These are phyloP conservation scores for Chrysopogon serrulatus DNA, from an alignment of 176 grass and related monocot genomes.

Conservation along the genomic window DNA sequence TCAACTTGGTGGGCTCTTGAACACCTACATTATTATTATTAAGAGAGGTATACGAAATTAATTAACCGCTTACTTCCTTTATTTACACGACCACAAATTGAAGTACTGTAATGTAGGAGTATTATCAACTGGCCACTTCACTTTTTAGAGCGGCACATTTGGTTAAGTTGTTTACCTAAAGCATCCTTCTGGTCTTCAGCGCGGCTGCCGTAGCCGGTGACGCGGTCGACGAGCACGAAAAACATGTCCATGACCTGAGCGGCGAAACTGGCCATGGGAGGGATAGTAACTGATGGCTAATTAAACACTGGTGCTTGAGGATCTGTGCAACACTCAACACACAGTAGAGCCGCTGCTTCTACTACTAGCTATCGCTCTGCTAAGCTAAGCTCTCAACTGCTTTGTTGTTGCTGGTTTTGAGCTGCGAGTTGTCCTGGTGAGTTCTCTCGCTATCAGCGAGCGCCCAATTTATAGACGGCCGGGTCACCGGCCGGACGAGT, in stretches of 20 bases:
- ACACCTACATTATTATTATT: neutral
- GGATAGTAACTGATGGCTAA: neutral
- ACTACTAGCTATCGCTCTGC: too few relatives aligned
- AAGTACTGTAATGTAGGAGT: neutral
- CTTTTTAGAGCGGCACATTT: neutral
- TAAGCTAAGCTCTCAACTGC: too few relatives aligned
- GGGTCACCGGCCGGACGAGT: neutral
- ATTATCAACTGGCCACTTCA: neutral
- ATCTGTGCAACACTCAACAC: neutral
- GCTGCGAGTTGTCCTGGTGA: neutral
- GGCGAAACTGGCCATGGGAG: slow-evolving; percentile 26
- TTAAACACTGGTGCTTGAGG: neutral
- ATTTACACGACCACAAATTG: neutral
- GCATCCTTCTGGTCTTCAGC: neutral
- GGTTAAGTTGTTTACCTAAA: neutral
- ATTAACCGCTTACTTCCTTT: neutral
- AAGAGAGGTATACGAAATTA: neutral
- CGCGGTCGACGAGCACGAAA: slow-evolving; percentile 21
- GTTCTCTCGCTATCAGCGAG: neutral
- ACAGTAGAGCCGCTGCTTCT: too few relatives aligned
- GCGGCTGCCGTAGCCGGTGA: neutral
- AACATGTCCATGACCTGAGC: slow-evolving; percentile 30
- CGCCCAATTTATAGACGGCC: neutral
- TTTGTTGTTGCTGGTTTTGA: neutral
- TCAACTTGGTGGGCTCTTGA: neutral